Evolutionary conservation across 176 grass and related monocot genomes (phyloP).

Genomic region (Aegilops sharonensis): DNA sequence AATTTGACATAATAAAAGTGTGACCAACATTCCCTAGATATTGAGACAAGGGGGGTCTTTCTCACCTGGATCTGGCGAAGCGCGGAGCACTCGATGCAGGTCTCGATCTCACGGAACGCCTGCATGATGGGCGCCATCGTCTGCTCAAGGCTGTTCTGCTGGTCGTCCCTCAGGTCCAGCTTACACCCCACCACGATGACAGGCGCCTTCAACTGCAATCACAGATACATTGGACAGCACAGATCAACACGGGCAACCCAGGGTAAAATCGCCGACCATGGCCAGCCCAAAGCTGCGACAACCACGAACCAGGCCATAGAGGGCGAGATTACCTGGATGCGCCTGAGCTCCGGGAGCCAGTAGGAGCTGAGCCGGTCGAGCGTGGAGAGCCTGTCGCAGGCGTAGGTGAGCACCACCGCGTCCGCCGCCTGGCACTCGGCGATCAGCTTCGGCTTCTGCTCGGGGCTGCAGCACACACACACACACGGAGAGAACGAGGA

Average conservation of each 20-base stretch:
- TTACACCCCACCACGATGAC: slow-evolving; percentile 93
- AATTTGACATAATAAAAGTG: not conserved
- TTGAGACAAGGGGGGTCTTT: not conserved
- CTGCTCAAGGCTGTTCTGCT: slow-evolving; percentile 86
- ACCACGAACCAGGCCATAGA: not conserved
- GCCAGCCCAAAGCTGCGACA: not conserved
- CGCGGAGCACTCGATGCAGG: slow-evolving; percentile 95
- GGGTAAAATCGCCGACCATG: not conserved
- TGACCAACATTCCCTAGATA: not conserved
- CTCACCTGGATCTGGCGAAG: slow-evolving; percentile 97
- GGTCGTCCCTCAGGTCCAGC: slow-evolving; percentile 86
- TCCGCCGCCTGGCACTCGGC: slow-evolving; percentile 87
- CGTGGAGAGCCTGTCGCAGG: slow-evolving; percentile 73
- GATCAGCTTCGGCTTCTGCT: slow-evolving; percentile 85
- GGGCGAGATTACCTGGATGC: slow-evolving; percentile 50
- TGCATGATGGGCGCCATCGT: slow-evolving; percentile 98
- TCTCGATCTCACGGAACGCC: slow-evolving; percentile 86
- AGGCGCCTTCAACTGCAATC: slow-evolving; percentile 62
- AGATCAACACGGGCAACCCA: slow-evolving; percentile 13
- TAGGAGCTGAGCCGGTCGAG: slow-evolving; percentile 79
- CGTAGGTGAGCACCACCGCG: slow-evolving; percentile 84
- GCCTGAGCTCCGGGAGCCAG: slow-evolving; percentile 94
- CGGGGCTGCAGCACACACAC: slow-evolving; percentile 29
- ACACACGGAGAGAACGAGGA: too few relatives aligned
- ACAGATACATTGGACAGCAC: not conserved